A percentile compares a stretch with the other conserved stretches of the same genome.
Conservation (phyloP, 208 protist genomes). For the Leishmania gerbilli region DNA sequence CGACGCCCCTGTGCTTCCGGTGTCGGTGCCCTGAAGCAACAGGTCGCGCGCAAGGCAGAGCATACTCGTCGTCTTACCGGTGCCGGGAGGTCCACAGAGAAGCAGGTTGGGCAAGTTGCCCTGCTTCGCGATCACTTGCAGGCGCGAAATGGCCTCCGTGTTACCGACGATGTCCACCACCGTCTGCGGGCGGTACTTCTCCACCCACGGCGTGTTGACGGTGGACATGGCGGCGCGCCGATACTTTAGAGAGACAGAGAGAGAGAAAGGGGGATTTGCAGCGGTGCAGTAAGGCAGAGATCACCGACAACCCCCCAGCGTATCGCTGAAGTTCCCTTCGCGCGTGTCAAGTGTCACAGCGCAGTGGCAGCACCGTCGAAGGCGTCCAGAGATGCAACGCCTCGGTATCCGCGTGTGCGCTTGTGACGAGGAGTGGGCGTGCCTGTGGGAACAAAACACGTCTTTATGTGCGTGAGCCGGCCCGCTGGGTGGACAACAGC, state of each 20-base stretch:
- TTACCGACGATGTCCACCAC: constrained; percentile 99
- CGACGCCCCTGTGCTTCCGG: constrained; percentile 1
- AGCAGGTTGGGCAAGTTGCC: constrained; percentile 99
- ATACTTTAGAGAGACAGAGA: background rate
- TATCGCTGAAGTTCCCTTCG: background rate
- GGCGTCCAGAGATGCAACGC: background rate
- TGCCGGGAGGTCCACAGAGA: constrained; percentile 94
- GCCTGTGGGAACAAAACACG: background rate
- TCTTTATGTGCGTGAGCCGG: background rate
- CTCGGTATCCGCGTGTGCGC: background rate
- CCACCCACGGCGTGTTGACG: constrained; percentile 94
- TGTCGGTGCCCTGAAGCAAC: constrained; percentile 60
- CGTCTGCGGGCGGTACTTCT: constrained; percentile 98
- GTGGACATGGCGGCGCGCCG: constrained; percentile 16
- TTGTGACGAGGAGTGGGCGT: too few species aligned
- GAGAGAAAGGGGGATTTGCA: too few species aligned
- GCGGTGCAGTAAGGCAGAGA: background rate
- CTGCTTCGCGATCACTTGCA: constrained; percentile 95
- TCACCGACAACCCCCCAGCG: background rate
- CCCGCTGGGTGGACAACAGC: background rate
- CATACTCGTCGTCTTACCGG: constrained; percentile 98
- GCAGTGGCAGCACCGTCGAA: background rate
- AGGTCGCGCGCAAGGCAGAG: constrained; percentile 95
- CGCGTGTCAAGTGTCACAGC: background rate
- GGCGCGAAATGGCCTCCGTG: constrained; percentile 94